Percentiles rank a stretch among this genome's conserved stretches.
Evolutionary conservation across 106 monocot genomes (phyloP).

Genomic region (Dendrobium officinale): DNA sequence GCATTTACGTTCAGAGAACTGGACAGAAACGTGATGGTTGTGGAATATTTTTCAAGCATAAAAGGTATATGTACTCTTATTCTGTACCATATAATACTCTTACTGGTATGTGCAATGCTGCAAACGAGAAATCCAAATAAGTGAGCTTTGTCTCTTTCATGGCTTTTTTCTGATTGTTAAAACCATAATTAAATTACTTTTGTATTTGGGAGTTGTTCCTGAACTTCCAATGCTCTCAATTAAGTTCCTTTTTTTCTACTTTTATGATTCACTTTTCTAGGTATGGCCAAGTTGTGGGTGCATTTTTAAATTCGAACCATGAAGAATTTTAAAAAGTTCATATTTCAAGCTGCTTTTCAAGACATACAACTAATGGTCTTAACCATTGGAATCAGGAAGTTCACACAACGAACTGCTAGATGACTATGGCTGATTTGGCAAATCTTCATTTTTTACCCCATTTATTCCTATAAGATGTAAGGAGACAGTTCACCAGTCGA

Average conservation of each 20-base stretch:
- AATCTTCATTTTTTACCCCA: too few species aligned
- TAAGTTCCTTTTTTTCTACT: background rate
- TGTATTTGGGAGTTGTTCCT: background rate
- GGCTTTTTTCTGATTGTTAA: background rate
- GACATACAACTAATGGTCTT: background rate
- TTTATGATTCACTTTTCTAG: background rate
- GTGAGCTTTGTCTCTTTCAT: background rate
- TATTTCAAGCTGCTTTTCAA: too few species aligned
- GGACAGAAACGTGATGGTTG: too few species aligned
- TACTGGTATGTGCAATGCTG: background rate
- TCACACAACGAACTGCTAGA: background rate
- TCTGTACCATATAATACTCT: background rate
- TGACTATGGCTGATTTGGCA: background rate
- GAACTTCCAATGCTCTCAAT: too few species aligned
- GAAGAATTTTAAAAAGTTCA: too few species aligned
- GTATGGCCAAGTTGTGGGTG: too few species aligned
- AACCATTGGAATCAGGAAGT: background rate
- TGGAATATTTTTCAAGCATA: too few species aligned
- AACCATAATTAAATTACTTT: background rate
- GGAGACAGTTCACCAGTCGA: too few species aligned
- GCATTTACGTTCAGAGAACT: too few species aligned
- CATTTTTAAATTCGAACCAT: too few species aligned
- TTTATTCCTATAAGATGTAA: too few species aligned
- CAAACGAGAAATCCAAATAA: background rate
- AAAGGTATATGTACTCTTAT: conserved; percentile 18